These are phyloP conservation scores for Astraeus odoratus DNA, from an alignment of 768 basidiomycete genomes.

Conservation along the genomic window DNA sequence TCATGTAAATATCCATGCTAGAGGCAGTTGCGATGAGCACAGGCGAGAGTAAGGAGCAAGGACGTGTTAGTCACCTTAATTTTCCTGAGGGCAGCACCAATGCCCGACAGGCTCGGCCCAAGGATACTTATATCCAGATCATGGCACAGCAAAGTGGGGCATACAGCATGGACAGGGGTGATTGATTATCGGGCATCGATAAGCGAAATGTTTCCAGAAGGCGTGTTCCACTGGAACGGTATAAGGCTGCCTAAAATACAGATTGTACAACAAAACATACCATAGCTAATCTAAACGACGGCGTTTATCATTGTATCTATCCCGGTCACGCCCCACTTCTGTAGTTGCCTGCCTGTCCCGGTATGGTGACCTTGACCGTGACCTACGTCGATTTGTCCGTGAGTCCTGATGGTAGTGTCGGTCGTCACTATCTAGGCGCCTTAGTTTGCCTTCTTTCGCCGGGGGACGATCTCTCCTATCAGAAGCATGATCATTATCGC, in stretches of 20 bases:
- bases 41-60: not conserved
- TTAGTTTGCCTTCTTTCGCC: conserved; percentile 17
- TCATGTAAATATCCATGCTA: conserved; percentile 32
- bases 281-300: conserved; percentile 45
- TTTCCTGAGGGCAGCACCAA: conserved; percentile 2
- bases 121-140: not conserved
- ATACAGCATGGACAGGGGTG: not conserved
- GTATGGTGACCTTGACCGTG: conserved; percentile 27
- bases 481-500: conserved; percentile 17
- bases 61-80: conserved; percentile 15
- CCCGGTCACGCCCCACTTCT: conserved; percentile 27
- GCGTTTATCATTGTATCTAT: conserved; percentile 43
- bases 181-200: not conserved
- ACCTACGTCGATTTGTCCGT: conserved; percentile 16
- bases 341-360: conserved; percentile 16
- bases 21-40: not conserved
- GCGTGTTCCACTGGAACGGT: not conserved
- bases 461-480: conserved; percentile 18
- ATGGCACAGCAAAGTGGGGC: not conserved
- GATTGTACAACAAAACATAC: conserved; percentile 7
- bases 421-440: conserved; percentile 18
- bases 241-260: not conserved
- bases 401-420: conserved; percentile 14
- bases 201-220: not conserved
- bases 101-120: not conserved